Conservation (phyloP, 2,329 filamentous ascomycete species). For the Fonsecaea nubica region DNA sequence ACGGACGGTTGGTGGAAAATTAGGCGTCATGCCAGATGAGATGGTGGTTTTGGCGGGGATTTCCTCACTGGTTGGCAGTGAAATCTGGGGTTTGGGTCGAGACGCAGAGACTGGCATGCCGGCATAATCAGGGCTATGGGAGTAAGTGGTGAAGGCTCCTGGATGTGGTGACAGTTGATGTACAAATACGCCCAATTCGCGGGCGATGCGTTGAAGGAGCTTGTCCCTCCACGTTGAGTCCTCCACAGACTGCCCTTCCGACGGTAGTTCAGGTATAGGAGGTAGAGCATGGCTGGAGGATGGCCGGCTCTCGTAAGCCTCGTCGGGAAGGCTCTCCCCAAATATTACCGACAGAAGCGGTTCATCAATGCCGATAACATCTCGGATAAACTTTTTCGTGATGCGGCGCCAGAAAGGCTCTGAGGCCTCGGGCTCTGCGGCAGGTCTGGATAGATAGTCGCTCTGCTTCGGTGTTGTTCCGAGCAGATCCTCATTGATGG, state of each 20-base stretch:
- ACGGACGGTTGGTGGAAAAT: slow-evolving; percentile 58
- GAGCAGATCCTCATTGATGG: slow-evolving; percentile 35
- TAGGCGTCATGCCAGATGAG: slow-evolving; percentile 44
- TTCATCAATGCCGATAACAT: slow-evolving; percentile 91
- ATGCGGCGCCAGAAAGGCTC: slow-evolving; percentile 81
- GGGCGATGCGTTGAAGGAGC: slow-evolving; percentile 81
- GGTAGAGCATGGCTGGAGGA: slow-evolving; percentile 29
- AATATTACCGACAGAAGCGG: slow-evolving; percentile 82
- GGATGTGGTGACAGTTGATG: slow-evolving; percentile 85
- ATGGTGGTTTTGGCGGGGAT: slow-evolving; percentile 17
- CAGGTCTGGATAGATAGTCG: slow-evolving; percentile 32
- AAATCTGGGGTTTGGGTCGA: slow-evolving; percentile 41
- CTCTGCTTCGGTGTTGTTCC: slow-evolving; percentile 40
- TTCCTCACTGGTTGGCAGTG: slow-evolving; percentile 40
- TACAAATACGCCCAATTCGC: slow-evolving; percentile 83
- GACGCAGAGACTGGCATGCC: slow-evolving; percentile 67
- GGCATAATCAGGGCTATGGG: slow-evolving; percentile 72
- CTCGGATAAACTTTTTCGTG: slow-evolving; percentile 83
- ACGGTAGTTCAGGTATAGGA: slow-evolving; percentile 35
- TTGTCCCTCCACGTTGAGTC: slow-evolving; percentile 71
- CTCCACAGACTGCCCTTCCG: slow-evolving; percentile 22
- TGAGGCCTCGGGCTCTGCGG: slow-evolving; percentile 54
- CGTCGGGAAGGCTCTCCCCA: slow-evolving; percentile 73
- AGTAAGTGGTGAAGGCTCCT: slow-evolving; percentile 86
- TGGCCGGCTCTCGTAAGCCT: slow-evolving; percentile 39